Conservation (phyloP, 2,329 filamentous ascomycete genomes). For the Huntiella savannae region DNA sequence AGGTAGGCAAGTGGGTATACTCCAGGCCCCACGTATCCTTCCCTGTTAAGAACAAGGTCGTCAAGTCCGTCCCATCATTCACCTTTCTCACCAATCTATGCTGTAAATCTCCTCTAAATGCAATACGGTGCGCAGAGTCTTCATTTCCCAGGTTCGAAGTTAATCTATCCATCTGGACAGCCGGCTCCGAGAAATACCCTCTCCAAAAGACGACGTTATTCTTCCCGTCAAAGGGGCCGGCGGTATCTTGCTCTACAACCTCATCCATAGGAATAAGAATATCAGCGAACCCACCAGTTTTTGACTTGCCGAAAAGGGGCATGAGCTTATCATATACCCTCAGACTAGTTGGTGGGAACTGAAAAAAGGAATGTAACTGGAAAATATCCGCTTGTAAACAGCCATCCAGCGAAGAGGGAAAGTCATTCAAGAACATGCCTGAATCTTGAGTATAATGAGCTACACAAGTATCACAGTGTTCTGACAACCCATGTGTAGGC, state of each 20-base stretch:
- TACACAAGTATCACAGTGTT: conserved; percentile 7
- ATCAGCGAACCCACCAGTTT: conserved; percentile 53
- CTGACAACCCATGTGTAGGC: conserved; percentile 3
- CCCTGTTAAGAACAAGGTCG: conserved; percentile 35
- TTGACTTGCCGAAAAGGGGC: conserved; percentile 59
- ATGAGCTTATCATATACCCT: conserved; percentile 44
- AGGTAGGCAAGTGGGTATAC: conserved; percentile 2
- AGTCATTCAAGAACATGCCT: conserved; percentile 47
- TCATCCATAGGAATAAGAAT: conserved; percentile 46
- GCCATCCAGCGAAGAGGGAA: conserved; percentile 43
- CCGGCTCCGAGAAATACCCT: conserved; percentile 20
- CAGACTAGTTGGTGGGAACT: conserved; percentile 38
- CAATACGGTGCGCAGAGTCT: conserved; percentile 28
- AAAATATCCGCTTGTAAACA: conserved; percentile 64
- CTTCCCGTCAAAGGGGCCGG: conserved; percentile 38
- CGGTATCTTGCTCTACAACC: conserved; percentile 16
- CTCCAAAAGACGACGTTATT: conserved; percentile 54
- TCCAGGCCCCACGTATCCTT: conserved; percentile 13
- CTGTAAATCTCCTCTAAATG: conserved; percentile 48
- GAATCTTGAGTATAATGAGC: conserved; percentile 31
- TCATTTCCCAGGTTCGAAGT: conserved; percentile 22
- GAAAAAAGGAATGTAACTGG: conserved; percentile 51
- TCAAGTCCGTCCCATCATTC: conserved; percentile 35
- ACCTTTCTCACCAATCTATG: conserved; percentile 52
- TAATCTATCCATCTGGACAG: neutral